Conservation (phyloP, 2,329 filamentous ascomycete species). For the Phyllosticta capitalensis region DNA sequence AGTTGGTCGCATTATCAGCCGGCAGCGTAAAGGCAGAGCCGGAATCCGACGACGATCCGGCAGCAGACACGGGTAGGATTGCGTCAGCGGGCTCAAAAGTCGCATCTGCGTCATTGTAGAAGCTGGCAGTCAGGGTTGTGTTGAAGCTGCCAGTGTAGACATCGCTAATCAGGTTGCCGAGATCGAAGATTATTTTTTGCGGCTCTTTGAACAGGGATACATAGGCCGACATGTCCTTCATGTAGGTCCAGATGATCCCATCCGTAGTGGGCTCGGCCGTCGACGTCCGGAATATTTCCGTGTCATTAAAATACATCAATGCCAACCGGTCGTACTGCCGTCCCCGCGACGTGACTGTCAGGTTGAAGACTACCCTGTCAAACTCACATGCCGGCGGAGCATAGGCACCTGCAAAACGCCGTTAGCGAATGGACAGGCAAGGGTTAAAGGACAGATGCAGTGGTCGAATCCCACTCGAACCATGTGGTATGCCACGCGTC, state of each 20-base stretch:
- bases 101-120: conserved; percentile 46
- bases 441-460: conserved; percentile 3
- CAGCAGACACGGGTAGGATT: conserved; percentile 56
- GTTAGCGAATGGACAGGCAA: conserved; percentile 9
- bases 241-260: conserved; percentile 66
- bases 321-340: conserved; percentile 69
- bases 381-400: conserved; percentile 59
- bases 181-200: conserved; percentile 71
- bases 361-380: conserved; percentile 65
- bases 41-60: conserved; percentile 38
- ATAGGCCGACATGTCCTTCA: conserved; percentile 70
- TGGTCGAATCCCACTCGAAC: not conserved
- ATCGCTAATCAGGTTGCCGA: conserved; percentile 62
- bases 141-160: conserved; percentile 67
- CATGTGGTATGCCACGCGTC: not conserved
- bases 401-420: conserved; percentile 44
- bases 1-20: conserved; percentile 48
- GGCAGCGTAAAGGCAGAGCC: conserved; percentile 63
- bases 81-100: conserved; percentile 44
- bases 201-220: conserved; percentile 56
- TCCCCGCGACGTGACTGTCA: conserved; percentile 62
- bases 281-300: conserved; percentile 73
- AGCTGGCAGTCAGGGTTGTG: conserved; percentile 63
- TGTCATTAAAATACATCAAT: conserved; percentile 65
- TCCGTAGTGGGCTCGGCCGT: conserved; percentile 65